A percentile compares a stretch with the other conserved stretches of the same genome.
phyloP scores from a whole-genome alignment of 352 stramenopile genomes.

The Nothophytophthora sp. region DNA sequence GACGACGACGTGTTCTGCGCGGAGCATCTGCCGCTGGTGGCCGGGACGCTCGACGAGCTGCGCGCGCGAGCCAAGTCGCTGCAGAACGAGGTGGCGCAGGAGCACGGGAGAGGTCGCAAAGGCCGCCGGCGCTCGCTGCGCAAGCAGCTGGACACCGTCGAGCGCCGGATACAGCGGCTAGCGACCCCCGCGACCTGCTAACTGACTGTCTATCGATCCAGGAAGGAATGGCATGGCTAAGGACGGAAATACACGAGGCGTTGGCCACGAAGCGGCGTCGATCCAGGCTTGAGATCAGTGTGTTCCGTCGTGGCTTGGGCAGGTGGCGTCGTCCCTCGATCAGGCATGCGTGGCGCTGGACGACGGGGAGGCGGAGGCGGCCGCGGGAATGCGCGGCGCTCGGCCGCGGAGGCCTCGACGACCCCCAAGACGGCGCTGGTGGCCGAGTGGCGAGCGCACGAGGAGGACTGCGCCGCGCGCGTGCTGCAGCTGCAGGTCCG shows the following conservation, averaged over 20 bases:
- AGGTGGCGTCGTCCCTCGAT: not conserved
- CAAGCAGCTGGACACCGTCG: constrained; percentile 78
- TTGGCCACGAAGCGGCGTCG: too few species aligned
- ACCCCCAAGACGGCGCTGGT: constrained; percentile 42
- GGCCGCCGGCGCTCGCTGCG: constrained; percentile 72
- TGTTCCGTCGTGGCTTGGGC: constrained; percentile 3
- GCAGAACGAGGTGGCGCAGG: constrained; percentile 23
- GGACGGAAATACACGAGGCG: too few species aligned
- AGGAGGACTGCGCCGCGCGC: constrained; percentile 49
- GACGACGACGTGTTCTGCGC: constrained; percentile 53
- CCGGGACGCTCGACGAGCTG: constrained; percentile 43
- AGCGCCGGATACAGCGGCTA: constrained; percentile 55
- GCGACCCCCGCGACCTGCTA: constrained; percentile 7
- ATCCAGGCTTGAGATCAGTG: too few species aligned
- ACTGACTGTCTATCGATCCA: too few species aligned
- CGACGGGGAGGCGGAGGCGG: constrained; percentile 21
- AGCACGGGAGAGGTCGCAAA: constrained; percentile 57
- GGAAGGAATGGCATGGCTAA: too few species aligned
- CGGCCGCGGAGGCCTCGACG: constrained; percentile 13
- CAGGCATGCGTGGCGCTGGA: constrained; percentile 19
- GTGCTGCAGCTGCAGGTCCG: constrained; percentile 48
- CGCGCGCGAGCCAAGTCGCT: constrained; percentile 30
- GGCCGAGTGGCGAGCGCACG: constrained; percentile 56
- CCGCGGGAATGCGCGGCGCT: constrained; percentile 20
- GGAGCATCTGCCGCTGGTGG: constrained; percentile 56